Evolutionary conservation across 2,329 filamentous ascomycete genomes (phyloP).

Genomic region (Phoma sp.): DNA sequence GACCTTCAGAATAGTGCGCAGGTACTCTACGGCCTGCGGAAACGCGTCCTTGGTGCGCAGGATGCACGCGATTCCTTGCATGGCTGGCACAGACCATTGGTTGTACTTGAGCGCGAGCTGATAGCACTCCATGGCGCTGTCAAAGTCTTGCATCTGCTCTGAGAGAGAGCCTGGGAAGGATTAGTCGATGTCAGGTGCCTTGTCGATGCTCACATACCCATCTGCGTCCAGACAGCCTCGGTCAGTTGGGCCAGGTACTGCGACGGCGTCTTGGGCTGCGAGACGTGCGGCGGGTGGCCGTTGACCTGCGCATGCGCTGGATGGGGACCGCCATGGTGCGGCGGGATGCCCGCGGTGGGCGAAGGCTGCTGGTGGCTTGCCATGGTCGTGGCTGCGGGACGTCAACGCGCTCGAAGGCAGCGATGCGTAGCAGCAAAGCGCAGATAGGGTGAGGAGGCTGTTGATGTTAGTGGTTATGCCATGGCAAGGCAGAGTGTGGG

Average conservation of each 20-base stretch:
- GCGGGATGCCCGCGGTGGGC: slow-evolving; percentile 74
- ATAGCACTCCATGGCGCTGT: slow-evolving; percentile 88
- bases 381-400: slow-evolving; percentile 54
- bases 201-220: slow-evolving; percentile 67
- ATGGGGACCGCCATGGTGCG: slow-evolving; percentile 71
- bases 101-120: slow-evolving; percentile 90
- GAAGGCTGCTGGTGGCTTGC: slow-evolving; percentile 77
- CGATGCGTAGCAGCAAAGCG: slow-evolving; percentile 15
- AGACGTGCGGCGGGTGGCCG: slow-evolving; percentile 61
- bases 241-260: slow-evolving; percentile 81
- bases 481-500: background rate
- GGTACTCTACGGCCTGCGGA: slow-evolving; percentile 89
- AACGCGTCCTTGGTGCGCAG: slow-evolving; percentile 92
- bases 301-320: slow-evolving; percentile 65
- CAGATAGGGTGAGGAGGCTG: background rate
- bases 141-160: slow-evolving; percentile 84
- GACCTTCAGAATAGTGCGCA: slow-evolving; percentile 88
- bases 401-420: slow-evolving; percentile 14
- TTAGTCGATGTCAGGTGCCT: slow-evolving; percentile 28
- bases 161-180: slow-evolving; percentile 72
- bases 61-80: slow-evolving; percentile 93
- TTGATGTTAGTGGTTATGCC: background rate
- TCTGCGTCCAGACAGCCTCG: slow-evolving; percentile 88
- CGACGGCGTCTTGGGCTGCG: slow-evolving; percentile 67
- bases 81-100: slow-evolving; percentile 83